These are phyloP conservation scores for Talaromyces rugulosus DNA, from an alignment of 2,329 filamentous ascomycete genomes.

Conservation along the genomic window DNA sequence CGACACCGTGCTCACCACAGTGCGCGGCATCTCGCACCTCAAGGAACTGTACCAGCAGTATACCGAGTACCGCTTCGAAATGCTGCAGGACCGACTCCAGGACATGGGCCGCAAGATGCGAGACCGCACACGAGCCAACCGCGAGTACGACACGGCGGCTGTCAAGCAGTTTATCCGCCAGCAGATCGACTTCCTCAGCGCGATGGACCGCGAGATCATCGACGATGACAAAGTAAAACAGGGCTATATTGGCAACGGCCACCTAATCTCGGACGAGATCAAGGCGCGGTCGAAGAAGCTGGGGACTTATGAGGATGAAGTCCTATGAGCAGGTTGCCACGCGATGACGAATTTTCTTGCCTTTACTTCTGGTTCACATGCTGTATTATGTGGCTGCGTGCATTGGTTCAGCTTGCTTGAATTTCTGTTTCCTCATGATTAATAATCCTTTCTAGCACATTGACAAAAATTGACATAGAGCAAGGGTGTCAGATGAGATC, in stretches of 20 bases:
- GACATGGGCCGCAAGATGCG: constrained; percentile 21
- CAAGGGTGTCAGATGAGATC: not conserved
- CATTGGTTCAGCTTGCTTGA: not conserved
- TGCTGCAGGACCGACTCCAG: constrained; percentile 55
- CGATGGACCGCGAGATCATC: constrained; percentile 47
- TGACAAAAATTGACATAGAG: not conserved
- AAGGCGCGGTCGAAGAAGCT: constrained; percentile 25
- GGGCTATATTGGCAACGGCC: constrained; percentile 32
- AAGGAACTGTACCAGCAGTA: constrained; percentile 59
- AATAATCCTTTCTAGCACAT: not conserved
- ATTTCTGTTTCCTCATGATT: not conserved
- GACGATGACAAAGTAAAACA: constrained; percentile 35
- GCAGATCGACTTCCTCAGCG: constrained; percentile 28
- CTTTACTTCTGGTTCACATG: not conserved
- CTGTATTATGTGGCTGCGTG: not conserved
- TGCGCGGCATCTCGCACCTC: constrained; percentile 56
- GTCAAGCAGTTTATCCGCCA: constrained; percentile 24
- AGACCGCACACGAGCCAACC: constrained; percentile 28
- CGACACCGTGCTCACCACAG: constrained; percentile 58
- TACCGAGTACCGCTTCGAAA: constrained; percentile 59
- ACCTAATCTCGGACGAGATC: constrained; percentile 34
- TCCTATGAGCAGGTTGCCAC: not conserved
- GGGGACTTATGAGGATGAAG: not conserved
- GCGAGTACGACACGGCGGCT: constrained; percentile 27
- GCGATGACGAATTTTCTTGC: not conserved